These are phyloP conservation scores for Colletotrichum echinochloae DNA, from an alignment of 2,329 filamentous ascomycete species.

Conservation along the genomic window DNA sequence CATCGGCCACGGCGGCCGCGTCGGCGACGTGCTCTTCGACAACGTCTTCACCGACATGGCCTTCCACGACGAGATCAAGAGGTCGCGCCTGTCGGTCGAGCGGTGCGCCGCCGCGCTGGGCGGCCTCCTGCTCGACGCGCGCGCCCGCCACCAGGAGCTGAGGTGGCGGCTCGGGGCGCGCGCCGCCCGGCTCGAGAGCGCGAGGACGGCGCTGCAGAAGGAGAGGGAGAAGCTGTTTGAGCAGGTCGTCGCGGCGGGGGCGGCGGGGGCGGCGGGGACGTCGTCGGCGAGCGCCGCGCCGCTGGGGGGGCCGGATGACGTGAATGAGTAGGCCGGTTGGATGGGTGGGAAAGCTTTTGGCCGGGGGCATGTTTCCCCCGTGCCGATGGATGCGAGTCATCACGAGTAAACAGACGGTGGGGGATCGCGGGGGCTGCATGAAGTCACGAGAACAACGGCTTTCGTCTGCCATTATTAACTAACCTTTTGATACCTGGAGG, in stretches of 20 bases:
- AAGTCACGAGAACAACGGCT: neutral
- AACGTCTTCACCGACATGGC: slow-evolving; percentile 65
- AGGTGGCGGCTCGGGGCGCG: slow-evolving; percentile 48
- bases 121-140: slow-evolving; percentile 50
- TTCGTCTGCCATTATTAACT: neutral
- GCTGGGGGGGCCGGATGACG: neutral
- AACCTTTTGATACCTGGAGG: slow-evolving; percentile 21
- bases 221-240: slow-evolving; percentile 59
- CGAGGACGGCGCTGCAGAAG: slow-evolving; percentile 56
- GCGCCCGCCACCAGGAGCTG: slow-evolving; percentile 46
- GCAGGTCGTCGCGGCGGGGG: slow-evolving; percentile 34
- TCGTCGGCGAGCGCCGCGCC: neutral
- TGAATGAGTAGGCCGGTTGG: neutral
- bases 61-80: slow-evolving; percentile 64
- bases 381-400: too few species aligned
- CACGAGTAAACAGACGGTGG: neutral
- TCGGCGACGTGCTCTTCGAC: slow-evolving; percentile 66
- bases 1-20: slow-evolving; percentile 59
- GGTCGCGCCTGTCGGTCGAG: slow-evolving; percentile 53
- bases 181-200: slow-evolving; percentile 48
- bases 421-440: neutral
- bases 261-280: too few species aligned
- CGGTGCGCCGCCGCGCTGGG: slow-evolving; percentile 50
- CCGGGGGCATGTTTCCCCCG: too few species aligned
- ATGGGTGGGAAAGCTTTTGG: neutral